Percentiles rank a stretch among this genome's conserved stretches.
Evolutionary conservation across 73 alveolate genomes (phyloP).

Genomic region (Urostyla sp.): DNA sequence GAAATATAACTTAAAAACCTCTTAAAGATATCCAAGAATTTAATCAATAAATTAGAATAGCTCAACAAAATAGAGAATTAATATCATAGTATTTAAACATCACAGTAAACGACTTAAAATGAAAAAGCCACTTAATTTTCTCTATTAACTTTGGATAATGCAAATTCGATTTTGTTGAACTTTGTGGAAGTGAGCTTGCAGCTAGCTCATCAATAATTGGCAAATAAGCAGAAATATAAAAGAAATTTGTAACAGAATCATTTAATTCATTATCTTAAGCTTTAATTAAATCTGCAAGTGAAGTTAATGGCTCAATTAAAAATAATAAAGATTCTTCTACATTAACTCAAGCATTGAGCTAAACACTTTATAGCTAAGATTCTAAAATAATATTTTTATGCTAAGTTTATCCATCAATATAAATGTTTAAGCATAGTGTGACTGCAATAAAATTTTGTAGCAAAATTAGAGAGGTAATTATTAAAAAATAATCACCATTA

Average conservation of each 20-base stretch:
- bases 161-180: constrained; percentile 24
- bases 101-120: neutral
- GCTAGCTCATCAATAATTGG: constrained; percentile 3
- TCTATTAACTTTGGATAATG: neutral
- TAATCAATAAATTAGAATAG: constrained; percentile 4
- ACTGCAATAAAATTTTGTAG: constrained; percentile 38
- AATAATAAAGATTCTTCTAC: neutral
- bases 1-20: neutral
- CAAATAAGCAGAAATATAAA: neutral
- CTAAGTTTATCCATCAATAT: neutral
- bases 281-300: constrained; percentile 5
- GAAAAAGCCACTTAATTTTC: constrained; percentile 15
- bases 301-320: neutral
- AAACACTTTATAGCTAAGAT: neutral
- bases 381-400: constrained; percentile 15
- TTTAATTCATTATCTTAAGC: constrained; percentile 19
- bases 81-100: constrained; percentile 1
- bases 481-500: neutral
- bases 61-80: constrained; percentile 20
- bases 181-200: constrained; percentile 49
- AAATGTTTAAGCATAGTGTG: constrained; percentile 10
- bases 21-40: constrained; percentile 28
- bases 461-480: constrained; percentile 46
- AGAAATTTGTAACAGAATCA: constrained; percentile 35
- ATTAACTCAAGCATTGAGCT: neutral